phyloP scores from a whole-genome alignment of 129 eudicot species.

The Solidago caesia region DNA sequence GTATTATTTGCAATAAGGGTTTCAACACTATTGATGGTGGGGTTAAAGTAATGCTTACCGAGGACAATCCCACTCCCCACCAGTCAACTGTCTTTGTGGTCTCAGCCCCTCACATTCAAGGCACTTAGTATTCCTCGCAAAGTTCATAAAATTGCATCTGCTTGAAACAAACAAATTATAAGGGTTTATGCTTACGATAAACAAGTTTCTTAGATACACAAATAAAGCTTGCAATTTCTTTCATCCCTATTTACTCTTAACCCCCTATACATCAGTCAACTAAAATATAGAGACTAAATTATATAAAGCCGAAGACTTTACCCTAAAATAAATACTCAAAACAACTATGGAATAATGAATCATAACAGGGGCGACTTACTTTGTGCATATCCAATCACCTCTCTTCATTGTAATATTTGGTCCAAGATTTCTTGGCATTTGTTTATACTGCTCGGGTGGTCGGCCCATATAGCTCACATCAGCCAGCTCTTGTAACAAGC shows the following conservation, averaged over 20 bases:
- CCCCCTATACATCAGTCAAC: not conserved
- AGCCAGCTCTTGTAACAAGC: conserved; percentile 51
- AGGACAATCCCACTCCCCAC: conserved; percentile 94
- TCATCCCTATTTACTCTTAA: not conserved
- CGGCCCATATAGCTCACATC: conserved; percentile 26
- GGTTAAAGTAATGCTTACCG: conserved; percentile 49
- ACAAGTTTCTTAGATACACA: conserved; percentile 6
- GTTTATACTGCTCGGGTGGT: conserved; percentile 34
- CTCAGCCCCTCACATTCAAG: conserved; percentile 75
- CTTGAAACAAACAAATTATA: conserved; percentile 20
- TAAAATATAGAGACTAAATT: not conserved
- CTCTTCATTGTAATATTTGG: conserved; percentile 77
- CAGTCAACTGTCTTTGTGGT: conserved; percentile 58
- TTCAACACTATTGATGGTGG: conserved; percentile 8
- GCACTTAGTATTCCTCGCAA: conserved; percentile 76
- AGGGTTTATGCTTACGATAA: conserved; percentile 2
- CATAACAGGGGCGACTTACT: conserved; percentile 44
- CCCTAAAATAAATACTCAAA: not conserved
- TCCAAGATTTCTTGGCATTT: conserved; percentile 47
- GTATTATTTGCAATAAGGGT: conserved; percentile 4
- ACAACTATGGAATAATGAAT: not conserved
- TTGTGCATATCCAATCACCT: conserved; percentile 91
- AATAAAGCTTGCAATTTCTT: not conserved
- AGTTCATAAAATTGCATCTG: conserved; percentile 95
- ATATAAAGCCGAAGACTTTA: not conserved